Percentiles rank a stretch among this genome's conserved stretches.
Evolutionary conservation across 179 eudicot genomes (phyloP).

Genomic region (Carnegiea gigantea): DNA sequence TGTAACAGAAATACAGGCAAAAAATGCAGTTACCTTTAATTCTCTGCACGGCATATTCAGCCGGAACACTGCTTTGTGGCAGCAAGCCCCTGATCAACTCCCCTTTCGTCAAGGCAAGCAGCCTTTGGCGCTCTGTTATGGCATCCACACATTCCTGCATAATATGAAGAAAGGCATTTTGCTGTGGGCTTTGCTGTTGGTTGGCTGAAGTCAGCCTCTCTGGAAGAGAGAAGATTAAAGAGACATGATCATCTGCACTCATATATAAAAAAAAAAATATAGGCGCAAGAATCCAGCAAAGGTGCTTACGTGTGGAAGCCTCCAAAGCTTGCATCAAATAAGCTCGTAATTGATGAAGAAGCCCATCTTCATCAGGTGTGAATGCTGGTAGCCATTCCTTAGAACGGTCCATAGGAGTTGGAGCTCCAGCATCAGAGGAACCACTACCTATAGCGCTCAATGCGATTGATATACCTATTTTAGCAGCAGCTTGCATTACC

Average conservation of each 20-base stretch:
- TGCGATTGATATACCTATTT: constrained; percentile 63
- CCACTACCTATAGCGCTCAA: constrained; percentile 64
- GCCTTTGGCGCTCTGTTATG: constrained; percentile 84
- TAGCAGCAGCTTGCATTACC: constrained; percentile 88
- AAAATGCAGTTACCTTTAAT: constrained; percentile 51
- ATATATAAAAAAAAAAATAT: not conserved
- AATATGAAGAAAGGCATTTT: constrained; percentile 46
- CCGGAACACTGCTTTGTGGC: constrained; percentile 85
- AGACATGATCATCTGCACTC: constrained; percentile 6
- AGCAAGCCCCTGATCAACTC: constrained; percentile 89
- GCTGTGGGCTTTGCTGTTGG: constrained; percentile 65
- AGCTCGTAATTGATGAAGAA: constrained; percentile 83
- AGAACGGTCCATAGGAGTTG: constrained; percentile 49
- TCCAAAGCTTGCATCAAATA: constrained; percentile 73
- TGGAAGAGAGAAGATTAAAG: constrained; percentile 28
- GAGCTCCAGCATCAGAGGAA: constrained; percentile 46
- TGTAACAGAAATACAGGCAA: not conserved
- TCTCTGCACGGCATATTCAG: constrained; percentile 84
- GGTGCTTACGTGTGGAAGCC: constrained; percentile 53
- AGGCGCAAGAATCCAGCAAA: constrained; percentile 10
- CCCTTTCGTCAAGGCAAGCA: constrained; percentile 84
- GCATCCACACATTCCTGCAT: constrained; percentile 87
- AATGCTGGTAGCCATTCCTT: constrained; percentile 81
- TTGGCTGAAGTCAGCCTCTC: constrained; percentile 48
- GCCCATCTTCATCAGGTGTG: constrained; percentile 71